A percentile compares a stretch with the other conserved stretches of the same genome.
phyloP scores from a whole-genome alignment of 768 basidiomycete species.

The Cantharellus cinnabarinus region DNA sequence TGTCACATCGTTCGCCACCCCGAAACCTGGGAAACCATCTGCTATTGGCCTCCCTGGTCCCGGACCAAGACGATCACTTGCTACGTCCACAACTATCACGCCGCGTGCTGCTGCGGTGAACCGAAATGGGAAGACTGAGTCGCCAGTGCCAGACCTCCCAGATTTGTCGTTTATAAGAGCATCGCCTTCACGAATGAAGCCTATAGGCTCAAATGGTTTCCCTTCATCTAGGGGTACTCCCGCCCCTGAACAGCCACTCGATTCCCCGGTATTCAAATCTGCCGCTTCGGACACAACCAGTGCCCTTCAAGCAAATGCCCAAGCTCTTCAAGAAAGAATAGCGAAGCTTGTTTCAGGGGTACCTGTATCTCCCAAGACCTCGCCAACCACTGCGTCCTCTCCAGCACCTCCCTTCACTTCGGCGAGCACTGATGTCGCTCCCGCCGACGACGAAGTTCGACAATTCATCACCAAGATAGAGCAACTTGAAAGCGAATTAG shows the following conservation, averaged over 20 bases:
- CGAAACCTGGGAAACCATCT: constrained; percentile 4
- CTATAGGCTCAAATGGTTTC: too few species aligned
- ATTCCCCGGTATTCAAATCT: too few species aligned
- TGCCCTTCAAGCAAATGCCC: constrained; percentile 15
- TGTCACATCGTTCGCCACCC: constrained; percentile 1
- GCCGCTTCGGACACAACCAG: constrained; percentile 1
- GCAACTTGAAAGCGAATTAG: constrained; percentile 11
- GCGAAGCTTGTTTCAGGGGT: constrained; percentile 16
- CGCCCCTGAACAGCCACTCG: too few species aligned
- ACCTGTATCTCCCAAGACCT: neutral
- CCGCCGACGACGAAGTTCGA: neutral
- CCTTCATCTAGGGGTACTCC: too few species aligned
- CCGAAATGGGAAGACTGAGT: neutral
- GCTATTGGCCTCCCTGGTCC: neutral
- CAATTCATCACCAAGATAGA: neutral
- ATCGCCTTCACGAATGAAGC: neutral
- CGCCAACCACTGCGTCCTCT: constrained; percentile 8
- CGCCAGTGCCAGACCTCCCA: neutral
- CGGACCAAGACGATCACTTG: neutral
- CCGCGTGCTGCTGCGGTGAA: neutral
- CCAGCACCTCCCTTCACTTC: neutral
- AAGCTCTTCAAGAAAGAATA: constrained; percentile 31
- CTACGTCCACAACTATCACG: neutral
- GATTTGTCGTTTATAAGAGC: neutral
- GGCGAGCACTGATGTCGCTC: neutral